Conservation (phyloP, 2,329 filamentous ascomycete genomes). For the Moelleriella libera region DNA sequence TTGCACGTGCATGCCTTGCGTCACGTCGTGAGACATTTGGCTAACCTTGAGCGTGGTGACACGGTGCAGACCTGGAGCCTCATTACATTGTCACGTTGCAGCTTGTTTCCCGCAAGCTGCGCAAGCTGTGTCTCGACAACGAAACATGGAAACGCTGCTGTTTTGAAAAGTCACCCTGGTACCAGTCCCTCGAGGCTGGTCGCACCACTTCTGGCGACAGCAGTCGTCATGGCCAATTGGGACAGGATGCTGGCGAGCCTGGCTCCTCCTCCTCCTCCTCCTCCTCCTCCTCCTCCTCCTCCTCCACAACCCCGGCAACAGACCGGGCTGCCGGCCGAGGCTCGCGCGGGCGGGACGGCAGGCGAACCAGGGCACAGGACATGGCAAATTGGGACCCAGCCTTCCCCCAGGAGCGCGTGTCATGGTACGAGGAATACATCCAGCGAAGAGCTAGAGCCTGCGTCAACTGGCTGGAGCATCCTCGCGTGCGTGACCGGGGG, state of each 20-base stretch:
- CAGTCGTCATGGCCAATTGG: constrained; percentile 4
- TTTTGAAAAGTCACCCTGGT: constrained; percentile 55
- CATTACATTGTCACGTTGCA: constrained; percentile 47
- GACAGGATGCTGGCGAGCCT: constrained; percentile 1
- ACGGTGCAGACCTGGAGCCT: constrained; percentile 19
- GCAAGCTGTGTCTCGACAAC: constrained; percentile 56
- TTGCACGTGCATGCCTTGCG: background rate
- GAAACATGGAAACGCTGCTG: constrained; percentile 64
- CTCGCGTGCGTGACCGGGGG: constrained; percentile 27
- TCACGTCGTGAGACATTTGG: background rate
- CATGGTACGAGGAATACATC: constrained; percentile 85
- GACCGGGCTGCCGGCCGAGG: background rate
- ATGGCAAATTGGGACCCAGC: constrained; percentile 74
- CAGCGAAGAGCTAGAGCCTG: constrained; percentile 63
- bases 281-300: too few species aligned
- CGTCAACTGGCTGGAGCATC: constrained; percentile 63
- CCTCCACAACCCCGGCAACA: background rate
- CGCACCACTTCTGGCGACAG: background rate
- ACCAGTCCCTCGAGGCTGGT: constrained; percentile 28
- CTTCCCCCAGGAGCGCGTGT: constrained; percentile 54
- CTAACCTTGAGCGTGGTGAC: background rate
- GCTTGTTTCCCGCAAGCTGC: constrained; percentile 51
- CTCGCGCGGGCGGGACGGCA: background rate
- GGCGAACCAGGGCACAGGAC: constrained; percentile 28
- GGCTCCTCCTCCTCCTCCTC: background rate